Evolutionary conservation across 2,329 filamentous ascomycete species (phyloP).

Genomic region (Hypomyces perniciosus): DNA sequence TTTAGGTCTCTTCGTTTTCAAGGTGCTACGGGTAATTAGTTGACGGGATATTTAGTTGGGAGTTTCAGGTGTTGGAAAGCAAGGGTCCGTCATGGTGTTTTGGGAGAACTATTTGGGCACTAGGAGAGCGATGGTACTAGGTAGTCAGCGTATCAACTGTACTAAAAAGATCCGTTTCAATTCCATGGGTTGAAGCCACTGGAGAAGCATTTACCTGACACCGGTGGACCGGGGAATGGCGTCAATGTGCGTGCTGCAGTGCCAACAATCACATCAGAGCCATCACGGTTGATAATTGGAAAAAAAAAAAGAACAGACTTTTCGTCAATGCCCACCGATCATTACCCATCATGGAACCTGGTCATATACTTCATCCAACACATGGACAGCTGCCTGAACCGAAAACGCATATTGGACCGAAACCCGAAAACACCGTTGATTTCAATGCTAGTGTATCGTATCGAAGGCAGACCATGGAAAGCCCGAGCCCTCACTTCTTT

Average conservation of each 20-base stretch:
- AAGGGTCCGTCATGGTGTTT: no score
- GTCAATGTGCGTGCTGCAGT: no score
- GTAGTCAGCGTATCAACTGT: no score
- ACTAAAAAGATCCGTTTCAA: no score
- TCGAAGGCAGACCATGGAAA: slow-evolving; percentile 27
- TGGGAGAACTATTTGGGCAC: no score
- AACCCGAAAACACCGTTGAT: slow-evolving; percentile 37
- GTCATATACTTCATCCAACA: slow-evolving; percentile 3
- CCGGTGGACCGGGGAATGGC: no score
- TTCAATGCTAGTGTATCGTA: slow-evolving; percentile 37
- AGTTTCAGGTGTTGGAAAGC: no score
- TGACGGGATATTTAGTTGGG: not conserved
- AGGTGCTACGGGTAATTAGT: slow-evolving; percentile 11
- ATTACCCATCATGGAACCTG: not conserved
- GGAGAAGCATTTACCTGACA: no score
- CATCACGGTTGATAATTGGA: not conserved
- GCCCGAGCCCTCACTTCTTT: slow-evolving; percentile 16
- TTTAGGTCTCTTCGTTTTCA: slow-evolving; percentile 12
- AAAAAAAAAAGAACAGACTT: slow-evolving; percentile 3
- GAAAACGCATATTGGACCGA: slow-evolving; percentile 25
- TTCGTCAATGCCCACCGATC: slow-evolving; percentile 5
- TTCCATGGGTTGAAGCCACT: no score
- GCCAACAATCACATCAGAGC: not conserved
- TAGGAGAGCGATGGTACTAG: no score
- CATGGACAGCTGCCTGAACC: not conserved